These are phyloP conservation scores for Oxyria digyna DNA, from an alignment of 148 eudicot genomes.

Conservation along the genomic window DNA sequence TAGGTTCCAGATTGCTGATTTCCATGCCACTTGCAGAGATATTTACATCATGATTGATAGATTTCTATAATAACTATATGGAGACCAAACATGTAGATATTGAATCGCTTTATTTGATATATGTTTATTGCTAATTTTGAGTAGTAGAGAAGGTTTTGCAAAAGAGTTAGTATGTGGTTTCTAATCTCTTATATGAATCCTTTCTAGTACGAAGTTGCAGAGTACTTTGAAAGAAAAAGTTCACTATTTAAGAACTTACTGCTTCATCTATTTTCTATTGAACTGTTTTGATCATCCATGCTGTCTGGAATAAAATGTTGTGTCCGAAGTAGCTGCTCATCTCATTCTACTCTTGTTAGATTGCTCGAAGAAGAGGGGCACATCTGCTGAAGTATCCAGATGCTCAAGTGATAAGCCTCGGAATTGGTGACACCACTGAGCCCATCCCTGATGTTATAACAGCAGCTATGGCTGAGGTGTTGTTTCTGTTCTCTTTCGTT, in stretches of 20 bases:
- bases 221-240: not conserved
- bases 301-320: not conserved
- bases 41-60: not conserved
- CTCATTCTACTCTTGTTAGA: conserved; percentile 20
- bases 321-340: not conserved
- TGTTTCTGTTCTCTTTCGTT: not conserved
- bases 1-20: not conserved
- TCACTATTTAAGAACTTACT: not conserved
- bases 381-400: conserved; percentile 74
- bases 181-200: not conserved
- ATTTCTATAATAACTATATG: not conserved
- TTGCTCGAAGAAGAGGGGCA: conserved; percentile 66
- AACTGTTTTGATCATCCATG: not conserved
- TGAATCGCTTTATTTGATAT: not conserved
- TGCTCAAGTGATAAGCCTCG: conserved; percentile 87
- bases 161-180: not conserved
- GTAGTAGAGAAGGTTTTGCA: not conserved
- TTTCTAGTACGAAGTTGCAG: not conserved
- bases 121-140: not conserved
- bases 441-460: conserved; percentile 90
- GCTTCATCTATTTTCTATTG: conserved; percentile 1
- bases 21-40: not conserved
- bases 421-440: conserved; percentile 89
- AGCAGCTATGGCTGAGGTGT: conserved; percentile 85
- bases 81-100: not conserved